A percentile compares a stretch with the other conserved stretches of the same genome.
These are phyloP conservation scores for Pseudogymnoascus sp. DNA, from an alignment of 2,329 filamentous ascomycete species.

Conservation along the genomic window DNA sequence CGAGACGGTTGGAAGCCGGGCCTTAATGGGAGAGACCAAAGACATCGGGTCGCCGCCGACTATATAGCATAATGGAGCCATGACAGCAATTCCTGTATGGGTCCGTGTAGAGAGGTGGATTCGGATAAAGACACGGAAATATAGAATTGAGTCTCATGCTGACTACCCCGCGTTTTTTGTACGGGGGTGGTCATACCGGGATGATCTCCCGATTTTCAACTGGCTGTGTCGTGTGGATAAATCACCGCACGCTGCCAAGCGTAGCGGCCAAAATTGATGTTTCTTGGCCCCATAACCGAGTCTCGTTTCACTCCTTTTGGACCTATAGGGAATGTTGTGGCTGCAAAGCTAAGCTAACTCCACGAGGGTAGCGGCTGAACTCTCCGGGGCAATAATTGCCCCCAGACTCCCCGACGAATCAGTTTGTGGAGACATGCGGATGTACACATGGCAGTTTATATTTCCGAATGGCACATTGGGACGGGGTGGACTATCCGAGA, in stretches of 20 bases:
- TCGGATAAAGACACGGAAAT: constrained; percentile 7
- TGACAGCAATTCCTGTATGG: not conserved
- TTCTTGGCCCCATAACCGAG: constrained; percentile 2
- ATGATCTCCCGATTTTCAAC: constrained; percentile 8
- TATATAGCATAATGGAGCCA: constrained; percentile 7
- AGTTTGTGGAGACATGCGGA: not conserved
- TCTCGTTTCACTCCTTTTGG: not conserved
- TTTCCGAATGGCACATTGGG: not conserved
- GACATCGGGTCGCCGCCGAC: not conserved
- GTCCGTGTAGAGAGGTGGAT: not conserved
- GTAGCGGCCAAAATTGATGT: not conserved
- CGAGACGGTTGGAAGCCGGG: not conserved
- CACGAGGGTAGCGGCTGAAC: not conserved
- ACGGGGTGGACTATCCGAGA: not conserved
- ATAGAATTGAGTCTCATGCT: constrained; percentile 3
- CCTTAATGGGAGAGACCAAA: not conserved
- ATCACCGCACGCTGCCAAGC: not conserved
- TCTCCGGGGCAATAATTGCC: not conserved
- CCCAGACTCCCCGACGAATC: not conserved
- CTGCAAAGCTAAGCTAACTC: not conserved
- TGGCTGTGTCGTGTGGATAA: constrained; percentile 3
- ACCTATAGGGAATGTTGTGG: not conserved
- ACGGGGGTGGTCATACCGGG: not conserved
- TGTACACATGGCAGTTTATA: constrained; percentile 8
- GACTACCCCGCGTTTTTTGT: constrained; percentile 8